Conservation (phyloP, 768 basidiomycete genomes). For the Astraeus odoratus region DNA sequence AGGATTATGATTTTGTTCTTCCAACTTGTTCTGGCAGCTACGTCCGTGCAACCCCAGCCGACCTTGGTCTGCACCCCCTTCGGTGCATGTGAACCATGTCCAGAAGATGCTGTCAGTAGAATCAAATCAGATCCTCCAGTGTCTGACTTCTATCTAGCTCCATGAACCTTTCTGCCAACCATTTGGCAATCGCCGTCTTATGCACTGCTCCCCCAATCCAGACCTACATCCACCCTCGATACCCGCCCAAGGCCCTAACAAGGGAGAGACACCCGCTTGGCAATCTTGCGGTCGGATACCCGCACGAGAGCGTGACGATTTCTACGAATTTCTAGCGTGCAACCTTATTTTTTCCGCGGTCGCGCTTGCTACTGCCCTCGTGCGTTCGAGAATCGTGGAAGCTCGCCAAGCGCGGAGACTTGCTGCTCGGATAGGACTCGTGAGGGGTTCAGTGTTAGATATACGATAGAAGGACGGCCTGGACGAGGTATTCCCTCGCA, state of each 20-base stretch:
- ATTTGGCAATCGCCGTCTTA: conserved; percentile 86
- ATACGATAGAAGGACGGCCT: conserved; percentile 4
- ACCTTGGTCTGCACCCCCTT: conserved; percentile 42
- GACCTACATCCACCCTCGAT: conserved; percentile 11
- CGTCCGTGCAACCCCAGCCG: conserved; percentile 1
- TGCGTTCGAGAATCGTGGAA: conserved; percentile 62
- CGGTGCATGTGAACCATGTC: conserved; percentile 58
- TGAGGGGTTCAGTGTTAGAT: conserved; percentile 27
- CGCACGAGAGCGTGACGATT: conserved; percentile 73
- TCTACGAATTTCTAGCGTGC: conserved; percentile 85
- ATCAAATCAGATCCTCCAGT: conserved; percentile 3
- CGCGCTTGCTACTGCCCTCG: conserved; percentile 58
- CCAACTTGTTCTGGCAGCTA: conserved; percentile 5
- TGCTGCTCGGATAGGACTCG: conserved; percentile 79
- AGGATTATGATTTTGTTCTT: conserved; percentile 13
- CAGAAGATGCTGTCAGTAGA: conserved; percentile 49
- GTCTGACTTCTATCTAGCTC: conserved; percentile 39
- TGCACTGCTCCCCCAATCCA: conserved; percentile 59
- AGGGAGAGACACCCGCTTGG: conserved; percentile 76
- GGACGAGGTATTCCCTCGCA: background rate
- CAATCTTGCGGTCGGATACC: conserved; percentile 88
- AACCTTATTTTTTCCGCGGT: conserved; percentile 67
- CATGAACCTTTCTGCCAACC: conserved; percentile 90
- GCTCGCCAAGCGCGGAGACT: conserved; percentile 73
- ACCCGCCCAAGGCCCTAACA: conserved; percentile 5